Evolutionary conservation across 306 rosid species (phyloP).

Genomic region (Vicia villosa): DNA sequence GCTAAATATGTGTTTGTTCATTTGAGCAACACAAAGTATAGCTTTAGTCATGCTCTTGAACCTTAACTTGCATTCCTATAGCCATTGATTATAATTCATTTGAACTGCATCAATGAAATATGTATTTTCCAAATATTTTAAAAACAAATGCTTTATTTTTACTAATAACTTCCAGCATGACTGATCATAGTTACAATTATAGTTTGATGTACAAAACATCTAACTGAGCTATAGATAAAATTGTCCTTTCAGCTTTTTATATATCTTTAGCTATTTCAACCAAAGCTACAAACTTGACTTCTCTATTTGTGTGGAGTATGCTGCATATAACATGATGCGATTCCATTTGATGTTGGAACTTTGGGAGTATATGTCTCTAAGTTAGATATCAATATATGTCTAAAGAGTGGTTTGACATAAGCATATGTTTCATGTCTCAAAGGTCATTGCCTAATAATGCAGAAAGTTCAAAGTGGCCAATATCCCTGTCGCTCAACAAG

Average conservation of each 20-base stretch:
- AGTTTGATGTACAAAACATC: conserved; percentile 26
- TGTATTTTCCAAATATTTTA: neutral
- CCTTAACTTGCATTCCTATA: conserved; percentile 2
- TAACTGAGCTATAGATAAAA: conserved; percentile 17
- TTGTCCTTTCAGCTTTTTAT: conserved; percentile 24
- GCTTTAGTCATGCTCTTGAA: conserved; percentile 2
- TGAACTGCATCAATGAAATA: conserved; percentile 15
- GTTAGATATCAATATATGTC: conserved; percentile 44
- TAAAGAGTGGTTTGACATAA: conserved; percentile 23
- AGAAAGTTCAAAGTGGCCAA: conserved; percentile 54
- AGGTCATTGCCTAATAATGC: conserved; percentile 50
- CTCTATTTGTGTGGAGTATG: conserved; percentile 41
- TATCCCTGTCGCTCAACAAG: conserved; percentile 63
- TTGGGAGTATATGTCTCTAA: conserved; percentile 30
- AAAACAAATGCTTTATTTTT: conserved; percentile 8
- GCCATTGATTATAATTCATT: conserved; percentile 13
- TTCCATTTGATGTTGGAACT: conserved; percentile 31
- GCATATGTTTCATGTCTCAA: conserved; percentile 28
- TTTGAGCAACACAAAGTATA: too few relatives aligned
- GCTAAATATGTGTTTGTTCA: too few relatives aligned
- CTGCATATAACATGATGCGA: conserved; percentile 27
- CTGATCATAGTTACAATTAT: conserved; percentile 29
- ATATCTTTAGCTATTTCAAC: conserved; percentile 27
- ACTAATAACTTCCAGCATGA: conserved; percentile 2
- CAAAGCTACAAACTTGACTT: conserved; percentile 38